Conservation (phyloP, 768 basidiomycete species). For the Fistulinella prunicolor region DNA sequence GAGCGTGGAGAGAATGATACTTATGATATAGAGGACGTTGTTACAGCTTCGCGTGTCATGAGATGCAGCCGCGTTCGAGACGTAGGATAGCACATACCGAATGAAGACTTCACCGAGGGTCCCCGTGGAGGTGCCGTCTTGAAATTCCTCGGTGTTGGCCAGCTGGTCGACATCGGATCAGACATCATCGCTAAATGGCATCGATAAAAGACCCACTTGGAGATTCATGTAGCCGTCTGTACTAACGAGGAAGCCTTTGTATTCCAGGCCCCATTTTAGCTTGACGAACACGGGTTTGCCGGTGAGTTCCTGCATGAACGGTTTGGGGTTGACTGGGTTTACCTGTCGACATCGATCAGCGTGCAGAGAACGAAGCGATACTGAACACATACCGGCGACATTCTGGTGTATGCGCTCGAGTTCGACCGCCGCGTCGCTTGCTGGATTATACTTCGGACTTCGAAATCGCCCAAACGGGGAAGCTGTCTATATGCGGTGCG, state of each 20-base stretch:
- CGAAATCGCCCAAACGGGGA: slow-evolving; percentile 31
- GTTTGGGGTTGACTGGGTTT: slow-evolving; percentile 96
- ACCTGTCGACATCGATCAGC: slow-evolving; percentile 45
- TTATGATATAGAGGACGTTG: slow-evolving; percentile 95
- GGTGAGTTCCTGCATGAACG: slow-evolving; percentile 97
- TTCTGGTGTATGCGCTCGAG: slow-evolving; percentile 43
- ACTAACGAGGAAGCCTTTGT: slow-evolving; percentile 98
- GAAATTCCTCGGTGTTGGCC: slow-evolving; percentile 98
- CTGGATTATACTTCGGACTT: slow-evolving; percentile 35
- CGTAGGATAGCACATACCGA: slow-evolving; percentile 51
- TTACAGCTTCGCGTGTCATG: slow-evolving; percentile 62
- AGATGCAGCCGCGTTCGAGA: neutral
- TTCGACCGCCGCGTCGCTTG: no score
- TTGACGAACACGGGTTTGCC: slow-evolving; percentile 94
- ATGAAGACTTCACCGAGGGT: slow-evolving; percentile 99
- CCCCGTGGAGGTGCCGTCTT: slow-evolving; percentile 93
- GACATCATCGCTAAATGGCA: neutral
- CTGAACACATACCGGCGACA: slow-evolving; percentile 58
- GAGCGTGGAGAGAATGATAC: slow-evolving; percentile 34
- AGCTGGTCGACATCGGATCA: slow-evolving; percentile 47
- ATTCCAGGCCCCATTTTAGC: slow-evolving; percentile 98
- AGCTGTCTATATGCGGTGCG: neutral
- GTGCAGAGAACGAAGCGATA: neutral
- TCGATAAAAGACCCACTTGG: slow-evolving; percentile 53
- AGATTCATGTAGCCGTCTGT: slow-evolving; percentile 99